phyloP scores from a whole-genome alignment of 1,139 yeast genomes.

The Yamadazyma sp. region DNA sequence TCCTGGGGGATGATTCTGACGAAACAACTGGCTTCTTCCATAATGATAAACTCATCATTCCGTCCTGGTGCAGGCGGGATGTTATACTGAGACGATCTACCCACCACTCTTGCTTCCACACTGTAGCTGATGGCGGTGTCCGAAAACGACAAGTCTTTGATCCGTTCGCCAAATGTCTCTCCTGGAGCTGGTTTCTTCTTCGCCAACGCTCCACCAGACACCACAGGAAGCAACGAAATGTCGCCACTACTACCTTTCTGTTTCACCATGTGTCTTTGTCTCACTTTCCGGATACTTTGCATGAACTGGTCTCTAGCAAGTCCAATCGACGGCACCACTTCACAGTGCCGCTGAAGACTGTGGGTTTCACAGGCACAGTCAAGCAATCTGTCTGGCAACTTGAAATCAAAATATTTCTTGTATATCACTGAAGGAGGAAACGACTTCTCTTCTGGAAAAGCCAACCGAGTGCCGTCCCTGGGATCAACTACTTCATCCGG shows the following conservation, averaged over 20 bases:
- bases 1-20: conserved; percentile 28
- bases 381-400: conserved; percentile 40
- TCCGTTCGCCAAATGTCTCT: conserved; percentile 17
- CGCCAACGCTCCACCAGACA: neutral
- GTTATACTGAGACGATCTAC: conserved; percentile 38
- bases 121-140: conserved; percentile 41
- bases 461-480: conserved; percentile 33
- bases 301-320: conserved; percentile 17
- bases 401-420: conserved; percentile 43
- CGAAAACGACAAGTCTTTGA: conserved; percentile 39
- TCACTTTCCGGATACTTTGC: conserved; percentile 14
- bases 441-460: conserved; percentile 36
- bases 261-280: conserved; percentile 10
- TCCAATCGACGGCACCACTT: conserved; percentile 43
- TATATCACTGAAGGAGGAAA: conserved; percentile 41
- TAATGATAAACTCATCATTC: conserved; percentile 39
- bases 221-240: neutral
- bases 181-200: neutral
- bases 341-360: conserved; percentile 34
- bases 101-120: conserved; percentile 44
- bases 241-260: conserved; percentile 7
- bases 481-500: conserved; percentile 46
- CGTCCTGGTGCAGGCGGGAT: conserved; percentile 1
- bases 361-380: conserved; percentile 44
- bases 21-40: conserved; percentile 35